These are phyloP conservation scores for Pseudozyma flocculosa DNA, from an alignment of 1,284 basidiomycete genomes.

Conservation along the genomic window DNA sequence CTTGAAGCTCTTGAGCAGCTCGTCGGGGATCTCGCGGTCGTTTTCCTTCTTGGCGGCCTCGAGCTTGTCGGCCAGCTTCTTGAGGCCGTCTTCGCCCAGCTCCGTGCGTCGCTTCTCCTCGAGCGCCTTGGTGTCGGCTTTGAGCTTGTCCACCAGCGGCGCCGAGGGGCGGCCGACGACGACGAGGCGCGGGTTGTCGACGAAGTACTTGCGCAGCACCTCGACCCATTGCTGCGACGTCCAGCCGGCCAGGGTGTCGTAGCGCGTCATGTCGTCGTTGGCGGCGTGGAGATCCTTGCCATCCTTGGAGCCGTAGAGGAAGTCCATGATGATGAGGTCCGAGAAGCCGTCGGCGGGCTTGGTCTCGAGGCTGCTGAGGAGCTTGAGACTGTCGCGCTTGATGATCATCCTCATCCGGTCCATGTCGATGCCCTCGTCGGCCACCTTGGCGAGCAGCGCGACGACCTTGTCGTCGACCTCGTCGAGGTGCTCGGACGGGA, in stretches of 20 bases:
- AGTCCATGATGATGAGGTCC: slow-evolving; percentile 68
- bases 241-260: slow-evolving; percentile 68
- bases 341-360: slow-evolving; percentile 62
- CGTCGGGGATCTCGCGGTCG: slow-evolving; percentile 74
- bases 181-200: slow-evolving; percentile 49
- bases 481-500: slow-evolving; percentile 77
- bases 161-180: slow-evolving; percentile 87
- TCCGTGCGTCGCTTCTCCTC: slow-evolving; percentile 69
- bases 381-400: slow-evolving; percentile 80
- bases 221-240: slow-evolving; percentile 74
- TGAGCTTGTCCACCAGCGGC: slow-evolving; percentile 76
- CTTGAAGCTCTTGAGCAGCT: slow-evolving; percentile 79
- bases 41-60: slow-evolving; percentile 84
- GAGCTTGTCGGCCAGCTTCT: slow-evolving; percentile 70
- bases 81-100: slow-evolving; percentile 80
- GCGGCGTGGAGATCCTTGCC: slow-evolving; percentile 75
- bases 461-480: slow-evolving; percentile 72
- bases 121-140: slow-evolving; percentile 77
- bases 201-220: slow-evolving; percentile 71
- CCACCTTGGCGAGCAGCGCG: slow-evolving; percentile 72
- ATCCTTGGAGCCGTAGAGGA: slow-evolving; percentile 81
- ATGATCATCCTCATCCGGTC: slow-evolving; percentile 84
- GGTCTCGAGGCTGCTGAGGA: slow-evolving; percentile 59
- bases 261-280: slow-evolving; percentile 78
- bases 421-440: slow-evolving; percentile 82